Evolutionary conservation across 2,329 filamentous ascomycete species (phyloP).

Genomic region (Xylaria sp.): DNA sequence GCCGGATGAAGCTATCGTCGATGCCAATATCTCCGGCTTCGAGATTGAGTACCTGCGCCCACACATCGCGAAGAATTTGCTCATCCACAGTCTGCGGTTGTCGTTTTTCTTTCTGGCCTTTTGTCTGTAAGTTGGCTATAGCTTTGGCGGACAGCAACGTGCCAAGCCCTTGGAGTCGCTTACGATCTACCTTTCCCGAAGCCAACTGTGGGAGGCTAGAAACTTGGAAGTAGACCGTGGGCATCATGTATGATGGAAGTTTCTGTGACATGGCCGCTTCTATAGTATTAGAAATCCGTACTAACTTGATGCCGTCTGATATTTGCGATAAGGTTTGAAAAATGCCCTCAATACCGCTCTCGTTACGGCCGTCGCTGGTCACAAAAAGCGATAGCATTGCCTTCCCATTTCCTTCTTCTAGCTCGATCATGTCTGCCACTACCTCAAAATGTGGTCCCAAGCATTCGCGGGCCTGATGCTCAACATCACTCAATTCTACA

Average conservation of each 20-base stretch:
- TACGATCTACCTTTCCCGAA: constrained; percentile 49
- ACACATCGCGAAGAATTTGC: constrained; percentile 42
- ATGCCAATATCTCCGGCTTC: constrained; percentile 44
- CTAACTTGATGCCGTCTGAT: not conserved
- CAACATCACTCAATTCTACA: constrained; percentile 37
- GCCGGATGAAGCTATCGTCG: constrained; percentile 38
- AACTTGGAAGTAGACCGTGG: constrained; percentile 46
- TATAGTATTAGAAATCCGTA: not conserved
- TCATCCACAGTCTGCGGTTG: not conserved
- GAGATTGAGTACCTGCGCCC: constrained; percentile 54
- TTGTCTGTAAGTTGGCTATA: too few species aligned
- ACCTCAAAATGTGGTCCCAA: constrained; percentile 13
- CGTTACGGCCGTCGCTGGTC: too few species aligned
- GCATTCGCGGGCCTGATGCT: constrained; percentile 21
- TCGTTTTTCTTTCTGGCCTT: not conserved
- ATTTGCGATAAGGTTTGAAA: not conserved
- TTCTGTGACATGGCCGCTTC: not conserved
- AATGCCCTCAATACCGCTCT: not conserved
- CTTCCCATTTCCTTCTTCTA: not conserved
- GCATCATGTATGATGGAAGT: constrained; percentile 52
- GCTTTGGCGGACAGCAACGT: constrained; percentile 16
- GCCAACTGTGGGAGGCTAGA: constrained; percentile 43
- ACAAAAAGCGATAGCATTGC: constrained; percentile 4
- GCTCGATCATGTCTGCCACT: constrained; percentile 20
- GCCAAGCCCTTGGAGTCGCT: constrained; percentile 46